Evolutionary conservation across 768 basidiomycete species (phyloP), one percentile per base, ranked within the genome.

Genomic region (Termitomyces titanicus): DNA sequence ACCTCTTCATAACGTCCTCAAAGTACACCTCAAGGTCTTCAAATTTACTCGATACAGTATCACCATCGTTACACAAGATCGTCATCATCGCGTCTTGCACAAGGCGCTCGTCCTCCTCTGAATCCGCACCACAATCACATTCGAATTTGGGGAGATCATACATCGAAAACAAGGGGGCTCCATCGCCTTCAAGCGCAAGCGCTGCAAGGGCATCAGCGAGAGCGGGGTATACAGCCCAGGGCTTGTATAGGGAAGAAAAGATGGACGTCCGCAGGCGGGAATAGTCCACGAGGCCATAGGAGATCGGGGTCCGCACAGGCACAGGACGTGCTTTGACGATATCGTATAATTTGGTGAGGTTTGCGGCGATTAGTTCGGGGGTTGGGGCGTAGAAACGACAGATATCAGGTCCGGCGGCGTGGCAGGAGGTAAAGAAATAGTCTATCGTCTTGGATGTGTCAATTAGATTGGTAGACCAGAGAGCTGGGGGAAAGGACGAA

Each of bases 321-420:
- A 76, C 44, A 0, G 78, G 77, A 0, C 60, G 62, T 0, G 53
- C 40, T 10, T 65, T 64, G 1, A 79, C 50, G n/a, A 63, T 52
- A 1, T 67, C 64, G 47, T 71, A 73, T 1, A 79, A 56, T 1
- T 50, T 51, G 1, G 72, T 72, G 5, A 77, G 61, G 37, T 77
- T 78, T 11, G 62, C 61, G 3, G 63, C 56, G 20, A 79, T 71
- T 3, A 67, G 64, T 0, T 61, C 60, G 0, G 77, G 61, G 1
- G 68, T 68, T 0, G 72, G 64, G 9, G 74, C 71, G 60, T 71
- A 75, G 63, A 79, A 76, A 4, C 72, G 45, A 56, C 77, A 78
- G 5, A 39, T 47, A 7, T 53, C 38, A 0, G 73, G 72, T 0
- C 76, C 78, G 1, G 73, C 76, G 0, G 66, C 63, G 34, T 67